Percentiles rank a stretch among this genome's conserved stretches.
Conservation (phyloP, 2,329 filamentous ascomycete genomes). For the Thielaviopsis populi region DNA sequence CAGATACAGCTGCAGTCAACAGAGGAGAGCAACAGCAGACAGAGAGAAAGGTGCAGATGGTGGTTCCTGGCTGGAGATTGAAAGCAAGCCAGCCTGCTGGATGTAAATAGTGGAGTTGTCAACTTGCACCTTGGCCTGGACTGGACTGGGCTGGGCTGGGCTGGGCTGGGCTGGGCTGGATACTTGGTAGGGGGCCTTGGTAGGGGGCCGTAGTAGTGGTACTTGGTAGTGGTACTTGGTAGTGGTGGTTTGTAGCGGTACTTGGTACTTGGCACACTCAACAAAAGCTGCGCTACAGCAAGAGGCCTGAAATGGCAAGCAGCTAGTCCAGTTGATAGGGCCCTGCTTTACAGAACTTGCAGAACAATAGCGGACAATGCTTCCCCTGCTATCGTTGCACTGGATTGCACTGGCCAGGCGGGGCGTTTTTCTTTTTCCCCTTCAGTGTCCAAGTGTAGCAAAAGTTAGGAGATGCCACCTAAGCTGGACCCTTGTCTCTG, state of each 20-base stretch:
- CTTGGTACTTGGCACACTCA: no score
- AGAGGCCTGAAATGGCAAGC: background rate
- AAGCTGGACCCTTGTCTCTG: conserved; percentile 2
- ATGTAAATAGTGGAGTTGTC: background rate
- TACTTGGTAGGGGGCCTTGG: no score
- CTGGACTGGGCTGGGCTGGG: background rate
- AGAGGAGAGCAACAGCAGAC: background rate
- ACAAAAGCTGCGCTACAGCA: background rate
- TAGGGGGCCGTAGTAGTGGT: no score
- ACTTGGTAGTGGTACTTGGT: no score
- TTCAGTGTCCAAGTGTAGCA: background rate
- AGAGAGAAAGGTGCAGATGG: background rate
- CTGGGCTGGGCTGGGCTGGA: no score
- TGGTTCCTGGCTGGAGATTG: background rate
- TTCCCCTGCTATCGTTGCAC: no score
- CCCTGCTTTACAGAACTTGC: no score
- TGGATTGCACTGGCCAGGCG: no score
- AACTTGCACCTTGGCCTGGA: background rate
- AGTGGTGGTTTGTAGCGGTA: no score
- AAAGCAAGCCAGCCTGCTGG: background rate
- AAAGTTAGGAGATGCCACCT: conserved; percentile 8
- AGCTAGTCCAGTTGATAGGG: background rate
- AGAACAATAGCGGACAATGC: no score
- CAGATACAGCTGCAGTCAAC: background rate
- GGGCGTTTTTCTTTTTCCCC: no score